Base-by-base conservation (phyloP, 2,329 filamentous ascomycete genomes). In the Neofusicoccum sp. region DNA sequence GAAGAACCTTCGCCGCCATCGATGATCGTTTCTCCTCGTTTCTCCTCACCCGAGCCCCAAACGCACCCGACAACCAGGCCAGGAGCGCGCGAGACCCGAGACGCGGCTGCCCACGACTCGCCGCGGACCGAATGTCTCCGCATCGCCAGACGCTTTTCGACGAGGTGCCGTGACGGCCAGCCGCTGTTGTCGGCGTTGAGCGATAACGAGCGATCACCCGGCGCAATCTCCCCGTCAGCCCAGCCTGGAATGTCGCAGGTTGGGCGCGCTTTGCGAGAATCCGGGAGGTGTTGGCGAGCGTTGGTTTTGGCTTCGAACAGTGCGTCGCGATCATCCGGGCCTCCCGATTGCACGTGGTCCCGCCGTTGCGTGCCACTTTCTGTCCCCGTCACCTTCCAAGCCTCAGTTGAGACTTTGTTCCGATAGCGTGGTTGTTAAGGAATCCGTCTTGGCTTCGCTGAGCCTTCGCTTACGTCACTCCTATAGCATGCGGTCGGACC, bases 241-340 rank as follows among this genome's bases (percentile, higher is more conserved):
- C 28, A 11, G 36, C 36, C 8, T 16, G 22, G 22, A 22, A 22
- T 22, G 52, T 56, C 52, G 37, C 52, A 56, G 37, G 22, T 56
- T 56, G 52, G 31, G 33, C 14, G 37, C 28, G 29, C 14, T 39
- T 56, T 33, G 37, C 7, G 29, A 54, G 28, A 56, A 43, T 9
- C 36, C 37, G 50, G 37, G 50, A 56, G 50, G 28, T 8, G 52
- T 44, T 44, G 37, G 52, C 39, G 39, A 43, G 52, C 39, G 52
- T 56, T 43, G 37, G 39, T 56, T 56, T 56, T 56, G 36, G 39
- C 52, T 56, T 56, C 52, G 52, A 56, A 56, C 52, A 44, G 52
- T 56, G 52, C 52, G 52, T 56, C 37, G 29, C 39, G 52, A 56
- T 56, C 52, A 56, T 56, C 52, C 52, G 52, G 52, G 16, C 14